Evolutionary conservation across 2,329 filamentous ascomycete genomes (phyloP).

Genomic region (Botrytis tulipae): DNA sequence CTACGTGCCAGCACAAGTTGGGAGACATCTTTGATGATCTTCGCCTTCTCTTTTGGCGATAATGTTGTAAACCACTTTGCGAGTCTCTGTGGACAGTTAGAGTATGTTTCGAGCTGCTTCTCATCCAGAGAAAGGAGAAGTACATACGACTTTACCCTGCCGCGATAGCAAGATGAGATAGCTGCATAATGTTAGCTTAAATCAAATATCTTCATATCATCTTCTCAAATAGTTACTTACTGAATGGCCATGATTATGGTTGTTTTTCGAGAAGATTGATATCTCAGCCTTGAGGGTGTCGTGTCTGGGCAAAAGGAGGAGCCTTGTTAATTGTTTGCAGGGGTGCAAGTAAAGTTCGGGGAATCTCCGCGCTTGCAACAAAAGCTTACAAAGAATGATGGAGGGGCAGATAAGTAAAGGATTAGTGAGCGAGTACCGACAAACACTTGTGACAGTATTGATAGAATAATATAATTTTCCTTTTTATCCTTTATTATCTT

Average conservation of each 20-base stretch:
- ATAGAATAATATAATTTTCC: constrained; percentile 14
- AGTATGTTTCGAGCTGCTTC: constrained; percentile 20
- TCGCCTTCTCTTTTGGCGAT: constrained; percentile 97
- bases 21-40: constrained; percentile 99
- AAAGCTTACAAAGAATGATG: constrained; percentile 19
- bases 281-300: constrained; percentile 20
- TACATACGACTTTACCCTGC: constrained; percentile 96
- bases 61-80: constrained; percentile 99
- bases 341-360: neutral
- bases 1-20: constrained; percentile 93
- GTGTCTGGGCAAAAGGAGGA: constrained; percentile 5
- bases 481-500: constrained; percentile 14
- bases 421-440: neutral
- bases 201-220: neutral
- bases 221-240: constrained; percentile 40
- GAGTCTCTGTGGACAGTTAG: constrained; percentile 65
- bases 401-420: constrained; percentile 14
- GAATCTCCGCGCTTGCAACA: neutral
- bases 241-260: constrained; percentile 48
- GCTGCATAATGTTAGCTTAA: constrained; percentile 49
- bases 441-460: constrained; percentile 17
- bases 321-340: neutral
- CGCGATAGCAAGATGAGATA: constrained; percentile 96
- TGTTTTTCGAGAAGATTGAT: neutral
- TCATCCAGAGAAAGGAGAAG: constrained; percentile 26